Evolutionary conservation across 2,329 filamentous ascomycete genomes (phyloP), one percentile per base, ranked within the genome.

Genomic region (Raffaelea arxii): DNA sequence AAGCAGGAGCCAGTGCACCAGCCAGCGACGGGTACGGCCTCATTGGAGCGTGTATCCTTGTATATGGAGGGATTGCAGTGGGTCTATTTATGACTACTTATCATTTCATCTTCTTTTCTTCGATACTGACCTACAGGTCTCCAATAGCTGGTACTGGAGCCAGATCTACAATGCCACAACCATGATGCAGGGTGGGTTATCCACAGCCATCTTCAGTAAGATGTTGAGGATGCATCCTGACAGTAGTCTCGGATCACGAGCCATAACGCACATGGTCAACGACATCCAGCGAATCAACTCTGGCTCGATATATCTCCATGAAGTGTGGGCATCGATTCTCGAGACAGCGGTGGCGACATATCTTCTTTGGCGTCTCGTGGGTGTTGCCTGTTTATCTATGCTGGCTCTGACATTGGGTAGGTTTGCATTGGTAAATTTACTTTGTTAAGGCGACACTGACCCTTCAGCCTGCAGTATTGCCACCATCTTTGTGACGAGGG

Each of bases 131-230:
- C 4, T 4, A 9, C 18, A 45, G 43, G n/a, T 45, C 5, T 39
- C 43, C 5, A 49, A 37, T 7, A 42, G 47, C 22, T 49, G 47
- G 47, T 49, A 49, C 32, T 43, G 44, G 47, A 43, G 44, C 25
- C 38, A 38, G 12, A 42, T 44, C 3, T 46, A 46, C 40, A 43
- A 41, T 14, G 37, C 37, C 22, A 27, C 41, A 30, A 38, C 43
- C 14, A 46, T 46, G 43, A 38, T 49, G 12, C 43, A 44, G 4
- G 47, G 47, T 21, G 43, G 43, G 10, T 35, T 49, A 4, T 24
- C 44, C 2, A 43, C 32, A 5, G 35, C 41, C 22, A 42, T 49
- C 37, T 49, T 43, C 23, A 41, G 44, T 22, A 49, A 46, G 21
- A 25, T 46, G 25, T 41, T 46, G 30, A 24, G 41, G 22, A 24